These are phyloP conservation scores for Boletus bicolor DNA, from an alignment of 768 basidiomycete species.

Conservation along the genomic window DNA sequence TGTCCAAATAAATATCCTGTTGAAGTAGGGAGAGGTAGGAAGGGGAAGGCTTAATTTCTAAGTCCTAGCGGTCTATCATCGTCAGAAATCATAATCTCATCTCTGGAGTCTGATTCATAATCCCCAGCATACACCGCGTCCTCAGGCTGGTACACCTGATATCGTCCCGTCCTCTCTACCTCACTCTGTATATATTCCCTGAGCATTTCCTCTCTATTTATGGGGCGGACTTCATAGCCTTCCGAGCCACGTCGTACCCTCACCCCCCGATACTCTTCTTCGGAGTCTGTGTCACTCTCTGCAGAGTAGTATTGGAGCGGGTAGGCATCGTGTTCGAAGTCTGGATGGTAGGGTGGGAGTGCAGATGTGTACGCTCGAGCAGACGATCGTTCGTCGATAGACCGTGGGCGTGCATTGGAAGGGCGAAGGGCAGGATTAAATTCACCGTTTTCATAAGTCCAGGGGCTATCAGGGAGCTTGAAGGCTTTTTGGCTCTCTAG, in stretches of 20 bases:
- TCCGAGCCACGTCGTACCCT: conserved; percentile 71
- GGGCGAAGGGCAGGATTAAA: conserved; percentile 77
- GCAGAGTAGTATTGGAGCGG: conserved; percentile 18
- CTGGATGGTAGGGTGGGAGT: conserved; percentile 76
- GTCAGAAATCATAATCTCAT: conserved; percentile 9
- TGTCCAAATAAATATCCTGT: conserved; percentile 6
- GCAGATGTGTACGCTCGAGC: conserved; percentile 39
- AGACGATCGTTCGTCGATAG: conserved; percentile 21
- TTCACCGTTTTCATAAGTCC: conserved; percentile 78
- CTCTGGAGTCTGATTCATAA: conserved; percentile 19
- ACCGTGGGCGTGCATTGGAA: conserved; percentile 45
- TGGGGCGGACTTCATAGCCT: conserved; percentile 69
- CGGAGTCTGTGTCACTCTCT: conserved; percentile 25
- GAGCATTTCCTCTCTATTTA: conserved; percentile 64
- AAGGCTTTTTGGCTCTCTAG: conserved; percentile 37
- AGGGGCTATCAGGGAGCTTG: conserved; percentile 62
- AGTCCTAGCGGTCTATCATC: conserved; percentile 23
- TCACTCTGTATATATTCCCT: conserved; percentile 51
- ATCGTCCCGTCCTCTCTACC: conserved; percentile 56
- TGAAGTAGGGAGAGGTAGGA: neutral
- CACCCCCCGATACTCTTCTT: conserved; percentile 34
- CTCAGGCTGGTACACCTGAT: conserved; percentile 66
- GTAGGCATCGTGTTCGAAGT: conserved; percentile 44
- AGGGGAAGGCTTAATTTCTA: conserved; percentile 8
- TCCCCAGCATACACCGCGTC: conserved; percentile 46